A percentile compares a stretch with the other conserved stretches of the same genome.
Evolutionary conservation across 371 early-diverging fungal species (phyloP).

Genomic region (Choanephora cucurbitarum): DNA sequence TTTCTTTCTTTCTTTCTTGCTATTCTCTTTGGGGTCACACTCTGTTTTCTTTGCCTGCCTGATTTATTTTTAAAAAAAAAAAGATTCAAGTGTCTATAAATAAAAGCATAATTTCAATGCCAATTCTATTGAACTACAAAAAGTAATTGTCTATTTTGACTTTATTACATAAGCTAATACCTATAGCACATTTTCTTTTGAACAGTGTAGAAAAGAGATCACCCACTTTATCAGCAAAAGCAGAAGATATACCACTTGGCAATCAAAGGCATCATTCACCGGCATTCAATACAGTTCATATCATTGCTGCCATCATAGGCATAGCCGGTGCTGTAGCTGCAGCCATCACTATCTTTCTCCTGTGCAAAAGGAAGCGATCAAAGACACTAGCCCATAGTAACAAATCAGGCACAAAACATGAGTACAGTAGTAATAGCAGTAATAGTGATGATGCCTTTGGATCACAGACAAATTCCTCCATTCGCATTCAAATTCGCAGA

Average conservation of each 20-base stretch:
- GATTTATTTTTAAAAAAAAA: no score
- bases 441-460: no score
- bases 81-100: not conserved
- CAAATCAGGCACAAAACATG: not conserved
- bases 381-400: not conserved
- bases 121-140: not conserved
- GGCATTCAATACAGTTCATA: conserved; percentile 40
- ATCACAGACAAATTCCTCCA: not conserved
- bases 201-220: conserved; percentile 17
- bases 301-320: conserved; percentile 40
- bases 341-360: conserved; percentile 27
- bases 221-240: not conserved
- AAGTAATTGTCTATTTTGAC: no score
- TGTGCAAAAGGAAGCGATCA: conserved; percentile 23
- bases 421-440: no score
- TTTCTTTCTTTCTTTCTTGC: conserved; percentile 9
- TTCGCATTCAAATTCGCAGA: not conserved
- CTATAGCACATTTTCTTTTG: no score
- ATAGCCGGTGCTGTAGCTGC: conserved; percentile 31
- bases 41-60: no score
- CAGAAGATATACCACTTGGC: conserved; percentile 18
- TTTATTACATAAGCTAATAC: no score
- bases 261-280: conserved; percentile 28
- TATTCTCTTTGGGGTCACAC: no score
- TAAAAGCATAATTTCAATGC: not conserved